These are phyloP conservation scores for Backusella tarrabulga DNA, from an alignment of 192 early-diverging fungal genomes.

Conservation along the genomic window DNA sequence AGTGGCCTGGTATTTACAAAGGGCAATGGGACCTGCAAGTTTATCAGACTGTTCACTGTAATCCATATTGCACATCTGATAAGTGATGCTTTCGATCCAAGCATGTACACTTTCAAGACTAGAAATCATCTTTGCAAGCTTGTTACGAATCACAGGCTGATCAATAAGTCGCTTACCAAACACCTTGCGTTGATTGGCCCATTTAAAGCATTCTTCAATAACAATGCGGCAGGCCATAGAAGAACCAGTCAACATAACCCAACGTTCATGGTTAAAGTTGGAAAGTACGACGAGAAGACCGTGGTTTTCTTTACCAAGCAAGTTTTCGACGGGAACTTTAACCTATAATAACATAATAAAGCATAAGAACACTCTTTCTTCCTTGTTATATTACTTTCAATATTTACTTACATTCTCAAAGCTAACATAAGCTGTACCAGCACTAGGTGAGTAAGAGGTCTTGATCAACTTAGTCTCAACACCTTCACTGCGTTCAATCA, in stretches of 20 bases:
- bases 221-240: constrained; percentile 39
- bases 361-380: neutral
- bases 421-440: constrained; percentile 62
- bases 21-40: constrained; percentile 66
- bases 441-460: constrained; percentile 62
- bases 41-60: constrained; percentile 60
- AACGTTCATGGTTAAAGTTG: constrained; percentile 77
- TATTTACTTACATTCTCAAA: constrained; percentile 54
- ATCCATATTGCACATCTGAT: constrained; percentile 67
- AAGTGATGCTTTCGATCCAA: constrained; percentile 64
- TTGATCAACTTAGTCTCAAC: constrained; percentile 63
- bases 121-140: constrained; percentile 60
- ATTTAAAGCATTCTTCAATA: constrained; percentile 64
- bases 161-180: constrained; percentile 68
- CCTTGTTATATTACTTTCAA: neutral
- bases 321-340: constrained; percentile 71
- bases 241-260: constrained; percentile 46
- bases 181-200: constrained; percentile 70
- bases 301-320: constrained; percentile 61
- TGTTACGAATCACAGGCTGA: constrained; percentile 70
- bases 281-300: constrained; percentile 69
- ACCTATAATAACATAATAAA: constrained; percentile 18
- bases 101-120: constrained; percentile 44
- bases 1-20: constrained; percentile 58
- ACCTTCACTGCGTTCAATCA: constrained; percentile 62